These are phyloP conservation scores for Trichophyton equinum DNA, from an alignment of 2,329 filamentous ascomycete genomes.

Conservation along the genomic window DNA sequence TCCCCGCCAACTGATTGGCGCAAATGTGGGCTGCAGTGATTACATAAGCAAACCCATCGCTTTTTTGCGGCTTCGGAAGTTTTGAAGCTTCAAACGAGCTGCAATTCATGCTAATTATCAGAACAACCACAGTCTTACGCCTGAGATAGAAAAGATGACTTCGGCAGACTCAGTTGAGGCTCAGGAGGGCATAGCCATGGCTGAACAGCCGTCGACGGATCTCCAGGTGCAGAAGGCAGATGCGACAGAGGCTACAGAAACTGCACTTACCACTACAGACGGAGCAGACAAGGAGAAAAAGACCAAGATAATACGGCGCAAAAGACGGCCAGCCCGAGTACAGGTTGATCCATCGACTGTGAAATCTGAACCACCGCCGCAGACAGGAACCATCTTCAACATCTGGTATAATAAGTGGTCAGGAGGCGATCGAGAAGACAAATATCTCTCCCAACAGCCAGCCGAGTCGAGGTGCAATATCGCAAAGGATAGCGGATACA, in stretches of 20 bases:
- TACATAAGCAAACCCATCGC: background rate
- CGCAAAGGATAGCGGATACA: conserved; percentile 65
- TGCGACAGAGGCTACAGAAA: conserved; percentile 12
- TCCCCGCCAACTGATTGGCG: conserved; percentile 4
- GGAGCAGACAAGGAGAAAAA: conserved; percentile 39
- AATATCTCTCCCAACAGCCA: conserved; percentile 68
- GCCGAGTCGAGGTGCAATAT: conserved; percentile 82
- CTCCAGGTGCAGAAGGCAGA: conserved; percentile 4
- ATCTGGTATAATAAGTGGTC: conserved; percentile 99
- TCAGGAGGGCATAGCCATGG: background rate
- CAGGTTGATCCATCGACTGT: conserved; percentile 80
- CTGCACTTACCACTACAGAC: conserved; percentile 21
- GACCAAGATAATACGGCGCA: conserved; percentile 81
- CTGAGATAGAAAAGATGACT: conserved; percentile 5
- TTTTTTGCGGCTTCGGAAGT: background rate
- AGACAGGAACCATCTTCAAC: conserved; percentile 93
- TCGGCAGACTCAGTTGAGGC: conserved; percentile 9
- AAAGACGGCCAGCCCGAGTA: conserved; percentile 74
- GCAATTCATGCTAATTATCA: background rate
- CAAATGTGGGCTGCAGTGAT: background rate
- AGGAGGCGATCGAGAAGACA: conserved; percentile 87
- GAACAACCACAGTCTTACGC: background rate
- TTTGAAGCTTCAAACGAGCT: background rate
- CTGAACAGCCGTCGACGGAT: background rate
- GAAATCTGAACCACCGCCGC: conserved; percentile 72